Conservation (phyloP, 768 basidiomycete genomes). For the Termitomyces sp. region DNA sequence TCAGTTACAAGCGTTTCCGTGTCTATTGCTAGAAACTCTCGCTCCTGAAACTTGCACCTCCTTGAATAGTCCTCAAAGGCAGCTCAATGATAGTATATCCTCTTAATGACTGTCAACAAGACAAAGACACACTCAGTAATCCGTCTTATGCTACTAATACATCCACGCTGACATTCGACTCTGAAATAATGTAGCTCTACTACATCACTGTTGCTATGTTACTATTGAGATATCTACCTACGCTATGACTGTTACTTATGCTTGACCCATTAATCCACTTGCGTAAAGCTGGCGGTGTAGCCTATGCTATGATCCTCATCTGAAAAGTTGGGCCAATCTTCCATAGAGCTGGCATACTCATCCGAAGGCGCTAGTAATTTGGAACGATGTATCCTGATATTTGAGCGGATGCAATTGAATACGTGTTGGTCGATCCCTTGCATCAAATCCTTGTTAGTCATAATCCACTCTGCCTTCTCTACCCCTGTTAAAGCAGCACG, state of each 20-base stretch:
- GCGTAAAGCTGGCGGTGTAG: neutral
- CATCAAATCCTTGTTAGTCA: neutral
- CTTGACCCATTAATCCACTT: neutral
- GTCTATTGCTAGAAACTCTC: too few relatives aligned
- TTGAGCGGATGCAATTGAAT: neutral
- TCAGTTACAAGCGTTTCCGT: too few relatives aligned
- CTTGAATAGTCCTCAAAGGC: too few relatives aligned
- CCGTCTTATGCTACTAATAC: too few relatives aligned
- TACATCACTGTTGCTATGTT: too few relatives aligned
- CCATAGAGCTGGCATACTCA: neutral
- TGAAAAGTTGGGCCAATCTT: neutral
- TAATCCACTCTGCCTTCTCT: neutral
- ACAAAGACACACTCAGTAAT: too few relatives aligned
- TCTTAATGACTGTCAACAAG: too few relatives aligned
- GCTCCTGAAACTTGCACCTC: too few relatives aligned
- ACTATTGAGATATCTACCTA: too few relatives aligned
- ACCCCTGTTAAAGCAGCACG: neutral
- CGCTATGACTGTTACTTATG: neutral
- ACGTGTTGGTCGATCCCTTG: neutral
- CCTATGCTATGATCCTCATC: neutral
- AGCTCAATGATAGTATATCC: too few relatives aligned
- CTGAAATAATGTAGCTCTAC: too few relatives aligned
- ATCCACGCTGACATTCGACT: too few relatives aligned
- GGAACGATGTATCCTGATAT: neutral
- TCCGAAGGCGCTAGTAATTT: neutral